Percentiles rank a stretch among this genome's conserved stretches.
These are phyloP conservation scores for Podospora pseudocomata DNA, from an alignment of 495 filamentous ascomycete species.

Conservation along the genomic window DNA sequence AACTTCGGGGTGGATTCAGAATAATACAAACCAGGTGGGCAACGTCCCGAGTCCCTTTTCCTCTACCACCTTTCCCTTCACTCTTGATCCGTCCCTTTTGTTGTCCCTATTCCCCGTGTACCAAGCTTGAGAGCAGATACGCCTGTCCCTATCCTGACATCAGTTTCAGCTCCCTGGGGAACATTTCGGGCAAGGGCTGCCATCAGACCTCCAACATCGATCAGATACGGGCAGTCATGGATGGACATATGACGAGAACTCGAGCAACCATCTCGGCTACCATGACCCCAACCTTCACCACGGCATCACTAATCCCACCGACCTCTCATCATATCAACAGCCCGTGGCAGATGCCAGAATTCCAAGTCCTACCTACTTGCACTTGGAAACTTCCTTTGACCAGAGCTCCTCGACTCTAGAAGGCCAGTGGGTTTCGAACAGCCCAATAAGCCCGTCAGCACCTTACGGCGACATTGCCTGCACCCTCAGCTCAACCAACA, in stretches of 20 bases:
- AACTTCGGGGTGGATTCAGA: not conserved
- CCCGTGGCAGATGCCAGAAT: not conserved
- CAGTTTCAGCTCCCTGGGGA: not conserved
- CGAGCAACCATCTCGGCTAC: not conserved
- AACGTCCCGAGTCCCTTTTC: not conserved
- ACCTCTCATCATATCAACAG: not conserved
- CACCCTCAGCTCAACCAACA: not conserved
- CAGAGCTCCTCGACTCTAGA: not conserved
- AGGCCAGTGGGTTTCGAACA: not conserved
- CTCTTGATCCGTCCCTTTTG: not conserved
- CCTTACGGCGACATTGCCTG: not conserved
- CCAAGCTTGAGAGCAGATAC: not conserved
- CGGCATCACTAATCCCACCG: not conserved
- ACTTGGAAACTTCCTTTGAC: not conserved
- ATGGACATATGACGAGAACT: not conserved
- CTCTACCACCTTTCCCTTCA: not conserved
- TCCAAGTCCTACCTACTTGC: conserved; percentile 11
- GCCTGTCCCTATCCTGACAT: not conserved
- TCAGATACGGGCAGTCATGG: not conserved
- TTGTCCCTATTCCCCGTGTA: not conserved
- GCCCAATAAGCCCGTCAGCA: conserved; percentile 10
- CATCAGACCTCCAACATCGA: not conserved
- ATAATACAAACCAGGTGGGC: not conserved
- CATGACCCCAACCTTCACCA: not conserved
- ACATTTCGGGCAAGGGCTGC: not conserved